These are phyloP conservation scores for Solanum chiquidenum DNA, from an alignment of 257 asterid species.

Conservation along the genomic window DNA sequence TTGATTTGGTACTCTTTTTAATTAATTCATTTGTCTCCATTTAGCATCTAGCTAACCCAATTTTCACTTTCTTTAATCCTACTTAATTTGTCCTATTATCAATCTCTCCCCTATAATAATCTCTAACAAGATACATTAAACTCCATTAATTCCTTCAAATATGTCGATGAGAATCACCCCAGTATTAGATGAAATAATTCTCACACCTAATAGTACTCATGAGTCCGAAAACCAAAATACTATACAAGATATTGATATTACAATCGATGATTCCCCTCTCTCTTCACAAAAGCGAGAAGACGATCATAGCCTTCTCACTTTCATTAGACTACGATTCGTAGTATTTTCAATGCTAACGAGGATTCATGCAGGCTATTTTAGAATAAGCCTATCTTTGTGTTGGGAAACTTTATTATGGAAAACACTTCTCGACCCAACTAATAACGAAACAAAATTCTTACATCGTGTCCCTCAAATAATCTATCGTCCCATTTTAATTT, in stretches of 20 bases:
- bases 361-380: slow-evolving; percentile 55
- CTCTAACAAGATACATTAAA: not conserved
- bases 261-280: not conserved
- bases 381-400: slow-evolving; percentile 49
- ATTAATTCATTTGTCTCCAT: not conserved
- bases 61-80: not conserved
- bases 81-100: not conserved
- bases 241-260: not conserved
- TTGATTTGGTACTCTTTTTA: not conserved
- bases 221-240: not conserved
- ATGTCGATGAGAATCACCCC: not conserved
- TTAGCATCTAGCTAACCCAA: not conserved
- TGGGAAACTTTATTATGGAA: slow-evolving; percentile 58
- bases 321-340: too few species aligned
- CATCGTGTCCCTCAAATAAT: slow-evolving; percentile 12
- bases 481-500: slow-evolving; percentile 7
- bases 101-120: not conserved
- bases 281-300: not conserved
- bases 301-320: too few species aligned
- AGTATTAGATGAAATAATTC: not conserved
- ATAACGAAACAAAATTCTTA: not conserved
- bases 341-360: slow-evolving; percentile 17
- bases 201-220: not conserved
- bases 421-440: slow-evolving; percentile 30
- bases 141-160: not conserved